Evolutionary conservation across 805 yeast genomes (phyloP), one percentile per base, ranked within the genome.

Genomic region (Starmerella geochares): DNA sequence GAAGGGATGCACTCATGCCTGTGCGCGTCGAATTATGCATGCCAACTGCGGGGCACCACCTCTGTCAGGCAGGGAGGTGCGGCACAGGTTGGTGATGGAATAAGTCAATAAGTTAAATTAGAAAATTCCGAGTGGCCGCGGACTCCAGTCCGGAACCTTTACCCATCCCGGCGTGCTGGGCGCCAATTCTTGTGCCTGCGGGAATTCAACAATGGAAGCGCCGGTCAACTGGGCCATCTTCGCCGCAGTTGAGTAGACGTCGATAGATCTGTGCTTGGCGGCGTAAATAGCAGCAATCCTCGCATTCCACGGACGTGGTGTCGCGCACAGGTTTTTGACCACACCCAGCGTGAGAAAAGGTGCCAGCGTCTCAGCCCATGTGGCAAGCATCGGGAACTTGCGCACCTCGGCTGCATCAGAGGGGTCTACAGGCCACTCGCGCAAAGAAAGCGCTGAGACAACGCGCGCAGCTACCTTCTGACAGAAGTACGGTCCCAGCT

Each of bases 261-360:
- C 41, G 3, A 13, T 9, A 14, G 39, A 45, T 2, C 16, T 25
- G 27, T 17, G 17, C 3, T 36, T 21, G 3, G 24, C 17, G 2
- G 60, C 60, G 24, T 41, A 43, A 3, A 29, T 33, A 0, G 59
- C 60, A n/a, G 59, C 51, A 11, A 54, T 43, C 23, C 16, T 21
- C 3, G 60, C 60, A 21, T 59, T 60, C 63, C 63, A 60, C 3
- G 63, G 62, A 20, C 63, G 53, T 2, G 61, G 58, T n/a, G 24
- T 10, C 3, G 35, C 19, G 13, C 43, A 23, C 6, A 57, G 20
- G 14, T 7, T 17, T 6, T 27, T 33, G 1, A 44, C 32, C 7
- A 37, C 11, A 5, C 21, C 33, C 8, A 32, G 10, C n/a, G 17
- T 29, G 20, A 46, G 32, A 21, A 33, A 33, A 4, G 46, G 46